Percentiles rank a stretch among this genome's conserved stretches.
These are phyloP conservation scores for Saccharomyces hybrid DNA, from an alignment of 1,139 yeast species.

Conservation along the genomic window DNA sequence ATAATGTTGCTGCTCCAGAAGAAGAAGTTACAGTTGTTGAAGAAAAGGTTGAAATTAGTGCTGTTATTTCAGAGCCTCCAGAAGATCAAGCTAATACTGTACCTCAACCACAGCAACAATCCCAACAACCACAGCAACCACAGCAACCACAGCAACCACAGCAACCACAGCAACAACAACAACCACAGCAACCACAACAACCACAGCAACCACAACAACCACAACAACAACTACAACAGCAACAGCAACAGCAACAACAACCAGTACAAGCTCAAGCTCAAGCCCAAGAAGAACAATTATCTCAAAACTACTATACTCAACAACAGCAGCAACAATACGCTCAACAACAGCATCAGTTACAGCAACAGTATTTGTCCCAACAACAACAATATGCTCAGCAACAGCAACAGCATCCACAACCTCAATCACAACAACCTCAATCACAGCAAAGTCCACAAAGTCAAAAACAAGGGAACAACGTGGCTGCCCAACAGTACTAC, in stretches of 20 bases:
- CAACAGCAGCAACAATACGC: slow-evolving; percentile 5
- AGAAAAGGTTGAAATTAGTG: background rate
- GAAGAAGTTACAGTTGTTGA: background rate
- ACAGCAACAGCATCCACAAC: slow-evolving; percentile 6
- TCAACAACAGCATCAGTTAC: slow-evolving; percentile 7
- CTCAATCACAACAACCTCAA: slow-evolving; percentile 15
- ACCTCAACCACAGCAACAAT: slow-evolving; percentile 1
- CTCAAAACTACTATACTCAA: slow-evolving; percentile 4
- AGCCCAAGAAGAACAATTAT: slow-evolving; percentile 8
- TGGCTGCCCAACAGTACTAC: slow-evolving; percentile 30
- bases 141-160: background rate
- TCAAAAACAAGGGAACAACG: slow-evolving; percentile 12
- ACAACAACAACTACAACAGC: slow-evolving; percentile 1
- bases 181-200: background rate
- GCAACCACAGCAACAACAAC: background rate
- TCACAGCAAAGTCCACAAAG: slow-evolving; percentile 12
- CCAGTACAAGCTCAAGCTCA: slow-evolving; percentile 4
- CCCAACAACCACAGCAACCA: background rate
- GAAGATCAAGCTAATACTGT: background rate
- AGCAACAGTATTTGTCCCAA: slow-evolving; percentile 8
- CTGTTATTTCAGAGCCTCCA: background rate
- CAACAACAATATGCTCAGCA: slow-evolving; percentile 5
- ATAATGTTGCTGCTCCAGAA: slow-evolving; percentile 1
- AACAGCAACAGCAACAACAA: slow-evolving; percentile 2
- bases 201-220: background rate